A percentile compares a stretch with the other conserved stretches of the same genome.
Evolutionary conservation across 352 stramenopile genomes (phyloP).

Genomic region (Globisporangium polare): DNA sequence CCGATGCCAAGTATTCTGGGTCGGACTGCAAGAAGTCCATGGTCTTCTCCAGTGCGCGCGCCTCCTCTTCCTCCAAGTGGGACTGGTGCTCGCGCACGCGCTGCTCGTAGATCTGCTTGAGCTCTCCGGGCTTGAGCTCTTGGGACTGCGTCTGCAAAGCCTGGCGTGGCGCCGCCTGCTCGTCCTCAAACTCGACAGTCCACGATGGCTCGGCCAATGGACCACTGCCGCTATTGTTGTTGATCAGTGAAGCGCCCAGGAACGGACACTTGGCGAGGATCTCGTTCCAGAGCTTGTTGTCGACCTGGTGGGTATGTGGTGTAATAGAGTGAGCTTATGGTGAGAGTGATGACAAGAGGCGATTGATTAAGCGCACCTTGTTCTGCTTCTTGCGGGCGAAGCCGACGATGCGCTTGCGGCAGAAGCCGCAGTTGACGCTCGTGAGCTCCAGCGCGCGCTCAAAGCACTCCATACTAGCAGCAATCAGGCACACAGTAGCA

Average conservation of each 20-base stretch:
- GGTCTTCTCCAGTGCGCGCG: conserved; percentile 40
- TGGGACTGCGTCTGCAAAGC: neutral
- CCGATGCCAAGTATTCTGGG: conserved; percentile 31
- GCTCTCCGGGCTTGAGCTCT: conserved; percentile 19
- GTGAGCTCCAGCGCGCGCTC: conserved; percentile 70
- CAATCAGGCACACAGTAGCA: neutral
- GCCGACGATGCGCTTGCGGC: conserved; percentile 66
- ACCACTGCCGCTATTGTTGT: neutral
- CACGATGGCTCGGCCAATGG: conserved; percentile 20
- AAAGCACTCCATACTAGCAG: conserved; percentile 48
- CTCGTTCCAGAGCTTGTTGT: conserved; percentile 53
- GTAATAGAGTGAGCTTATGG: neutral
- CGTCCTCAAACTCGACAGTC: conserved; percentile 45
- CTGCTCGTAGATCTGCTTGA: conserved; percentile 43
- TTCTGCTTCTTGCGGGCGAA: conserved; percentile 74
- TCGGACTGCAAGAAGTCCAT: conserved; percentile 53
- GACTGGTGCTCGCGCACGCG: conserved; percentile 28
- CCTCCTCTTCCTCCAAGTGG: conserved; percentile 29
- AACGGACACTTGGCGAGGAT: conserved; percentile 54
- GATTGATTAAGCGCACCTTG: conserved; percentile 22
- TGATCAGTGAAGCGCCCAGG: conserved; percentile 14
- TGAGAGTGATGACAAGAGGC: neutral
- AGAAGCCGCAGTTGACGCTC: conserved; percentile 78
- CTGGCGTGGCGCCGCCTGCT: conserved; percentile 29
- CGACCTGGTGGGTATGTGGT: conserved; percentile 17